Conservation (phyloP, 1,139 yeast species). For the Petasospora rhodanensis region DNA sequence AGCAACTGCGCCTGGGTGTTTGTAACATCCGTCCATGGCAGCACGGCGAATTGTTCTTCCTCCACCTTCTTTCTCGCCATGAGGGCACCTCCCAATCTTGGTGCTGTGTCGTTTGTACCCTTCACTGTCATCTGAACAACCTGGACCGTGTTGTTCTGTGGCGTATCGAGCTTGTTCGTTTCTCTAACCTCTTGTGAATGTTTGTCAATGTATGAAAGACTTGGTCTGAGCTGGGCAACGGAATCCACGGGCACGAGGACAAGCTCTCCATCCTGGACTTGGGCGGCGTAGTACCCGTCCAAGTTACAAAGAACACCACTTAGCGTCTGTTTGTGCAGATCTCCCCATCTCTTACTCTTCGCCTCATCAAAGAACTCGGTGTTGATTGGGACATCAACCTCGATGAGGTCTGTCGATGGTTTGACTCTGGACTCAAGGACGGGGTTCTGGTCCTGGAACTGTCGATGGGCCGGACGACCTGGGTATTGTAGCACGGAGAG, state of each 20-base stretch:
- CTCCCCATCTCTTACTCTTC: conserved; percentile 61
- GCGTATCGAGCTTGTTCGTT: conserved; percentile 32
- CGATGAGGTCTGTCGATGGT: conserved; percentile 59
- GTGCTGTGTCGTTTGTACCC: conserved; percentile 52
- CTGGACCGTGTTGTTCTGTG: conserved; percentile 45
- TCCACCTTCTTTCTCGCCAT: conserved; percentile 68
- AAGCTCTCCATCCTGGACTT: conserved; percentile 44
- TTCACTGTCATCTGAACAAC: conserved; percentile 77
- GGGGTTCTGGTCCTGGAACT: conserved; percentile 38
- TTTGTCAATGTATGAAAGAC: conserved; percentile 70
- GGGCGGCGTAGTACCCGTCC: conserved; percentile 57
- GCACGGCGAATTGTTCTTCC: conserved; percentile 56
- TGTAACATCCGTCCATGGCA: conserved; percentile 45
- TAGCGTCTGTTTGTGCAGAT: conserved; percentile 54
- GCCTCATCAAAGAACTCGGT: conserved; percentile 61
- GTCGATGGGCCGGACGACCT: conserved; percentile 52
- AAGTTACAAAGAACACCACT: conserved; percentile 62
- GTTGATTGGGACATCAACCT: conserved; percentile 63
- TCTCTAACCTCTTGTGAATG: no score
- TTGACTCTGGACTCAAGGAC: conserved; percentile 47
- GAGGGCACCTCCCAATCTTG: conserved; percentile 75
- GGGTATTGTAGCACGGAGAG: conserved; percentile 65
- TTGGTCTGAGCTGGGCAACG: conserved; percentile 77
- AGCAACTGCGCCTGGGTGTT: conserved; percentile 33
- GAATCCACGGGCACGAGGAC: conserved; percentile 64